Percentiles rank a stretch among this genome's conserved stretches.
Conservation (phyloP, 2,329 filamentous ascomycete genomes). For the Fusarium metavorans region DNA sequence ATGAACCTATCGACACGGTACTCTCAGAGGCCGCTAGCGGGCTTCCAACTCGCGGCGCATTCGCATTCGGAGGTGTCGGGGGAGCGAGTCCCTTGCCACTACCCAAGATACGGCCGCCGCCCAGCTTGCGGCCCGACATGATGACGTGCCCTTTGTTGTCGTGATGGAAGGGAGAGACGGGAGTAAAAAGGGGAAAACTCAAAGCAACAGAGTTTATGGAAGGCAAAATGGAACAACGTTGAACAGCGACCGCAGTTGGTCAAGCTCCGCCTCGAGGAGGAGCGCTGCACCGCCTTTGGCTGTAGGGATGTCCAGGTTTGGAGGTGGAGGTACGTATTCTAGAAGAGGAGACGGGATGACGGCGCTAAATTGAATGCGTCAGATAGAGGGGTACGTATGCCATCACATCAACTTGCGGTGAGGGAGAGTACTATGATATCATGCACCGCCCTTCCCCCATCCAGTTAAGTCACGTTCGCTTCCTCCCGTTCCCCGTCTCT, state of each 20-base stretch:
- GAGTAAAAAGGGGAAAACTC: not conserved
- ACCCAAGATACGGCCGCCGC: constrained; percentile 91
- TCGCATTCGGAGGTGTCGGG: constrained; percentile 56
- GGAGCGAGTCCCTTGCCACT: constrained; percentile 86
- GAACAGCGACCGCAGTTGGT: constrained; percentile 51
- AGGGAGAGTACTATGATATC: constrained; percentile 24
- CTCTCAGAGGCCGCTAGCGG: constrained; percentile 72
- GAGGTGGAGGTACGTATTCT: constrained; percentile 23
- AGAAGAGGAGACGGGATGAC: constrained; percentile 19
- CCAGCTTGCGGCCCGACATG: constrained; percentile 89
- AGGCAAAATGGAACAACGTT: constrained; percentile 16
- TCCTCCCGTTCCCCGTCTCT: constrained; percentile 34
- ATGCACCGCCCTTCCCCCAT: constrained; percentile 13
- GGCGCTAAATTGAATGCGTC: constrained; percentile 12
- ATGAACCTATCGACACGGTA: constrained; percentile 82
- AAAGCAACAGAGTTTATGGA: constrained; percentile 14
- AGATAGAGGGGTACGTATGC: constrained; percentile 32
- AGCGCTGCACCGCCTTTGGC: constrained; percentile 37
- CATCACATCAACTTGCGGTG: not conserved
- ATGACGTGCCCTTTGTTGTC: constrained; percentile 11
- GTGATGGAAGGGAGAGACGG: not conserved
- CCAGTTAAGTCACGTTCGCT: constrained; percentile 31
- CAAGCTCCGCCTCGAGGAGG: constrained; percentile 51
- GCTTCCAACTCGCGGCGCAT: constrained; percentile 60
- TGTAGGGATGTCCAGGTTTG: constrained; percentile 25